Conservation (phyloP, 163 green algal genomes). For the Trebouxiophyceae sp. region DNA sequence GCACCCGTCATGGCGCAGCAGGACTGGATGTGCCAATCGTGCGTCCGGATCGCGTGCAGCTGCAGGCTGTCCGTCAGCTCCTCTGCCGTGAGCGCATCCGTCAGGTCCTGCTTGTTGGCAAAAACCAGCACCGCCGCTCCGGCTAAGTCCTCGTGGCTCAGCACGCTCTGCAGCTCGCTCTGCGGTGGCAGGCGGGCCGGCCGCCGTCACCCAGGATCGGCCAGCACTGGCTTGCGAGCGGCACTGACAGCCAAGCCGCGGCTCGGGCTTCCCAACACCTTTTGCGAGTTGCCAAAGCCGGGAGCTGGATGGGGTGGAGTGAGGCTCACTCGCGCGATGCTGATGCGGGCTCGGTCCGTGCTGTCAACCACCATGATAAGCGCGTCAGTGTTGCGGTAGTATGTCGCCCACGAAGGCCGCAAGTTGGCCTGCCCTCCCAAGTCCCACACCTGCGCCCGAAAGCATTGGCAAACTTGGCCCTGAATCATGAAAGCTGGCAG, state of each 20-base stretch:
- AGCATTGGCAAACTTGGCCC: not conserved
- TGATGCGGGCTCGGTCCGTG: constrained; percentile 52
- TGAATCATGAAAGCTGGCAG: not conserved
- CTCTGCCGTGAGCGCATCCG: constrained; percentile 64
- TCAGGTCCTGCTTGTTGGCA: constrained; percentile 77
- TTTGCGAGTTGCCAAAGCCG: too few species aligned
- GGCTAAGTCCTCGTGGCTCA: constrained; percentile 26
- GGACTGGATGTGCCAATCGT: constrained; percentile 74
- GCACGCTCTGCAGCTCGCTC: constrained; percentile 18
- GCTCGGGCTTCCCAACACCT: too few species aligned
- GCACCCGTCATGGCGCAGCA: constrained; percentile 42
- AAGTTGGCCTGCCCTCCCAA: constrained; percentile 65
- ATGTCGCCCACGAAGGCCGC: constrained; percentile 59
- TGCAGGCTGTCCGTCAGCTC: constrained; percentile 66
- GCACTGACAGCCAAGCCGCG: too few species aligned
- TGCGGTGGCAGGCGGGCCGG: constrained; percentile 1
- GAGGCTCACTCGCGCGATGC: constrained; percentile 41
- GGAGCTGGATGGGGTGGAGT: too few species aligned
- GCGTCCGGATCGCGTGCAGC: constrained; percentile 56
- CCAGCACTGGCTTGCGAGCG: constrained; percentile 31
- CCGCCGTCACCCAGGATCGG: constrained; percentile 24
- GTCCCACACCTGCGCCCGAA: constrained; percentile 56
- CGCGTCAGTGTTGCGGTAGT: constrained; percentile 59
- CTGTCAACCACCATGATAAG: constrained; percentile 72
- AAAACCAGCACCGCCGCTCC: constrained; percentile 53